phyloP scores from a whole-genome alignment of 768 basidiomycete genomes.

The Ramaria sp. region DNA sequence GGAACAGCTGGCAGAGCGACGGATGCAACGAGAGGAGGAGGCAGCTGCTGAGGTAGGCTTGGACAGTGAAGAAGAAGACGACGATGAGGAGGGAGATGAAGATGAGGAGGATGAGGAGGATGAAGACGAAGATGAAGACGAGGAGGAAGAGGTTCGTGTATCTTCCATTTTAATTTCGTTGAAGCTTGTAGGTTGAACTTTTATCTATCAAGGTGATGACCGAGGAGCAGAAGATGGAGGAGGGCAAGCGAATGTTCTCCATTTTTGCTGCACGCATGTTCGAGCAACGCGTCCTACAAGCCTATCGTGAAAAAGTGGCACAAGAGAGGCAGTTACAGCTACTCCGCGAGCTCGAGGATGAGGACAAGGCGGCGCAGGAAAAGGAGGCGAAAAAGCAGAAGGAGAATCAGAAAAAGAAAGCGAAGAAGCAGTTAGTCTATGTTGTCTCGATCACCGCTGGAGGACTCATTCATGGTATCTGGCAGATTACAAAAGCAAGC shows the following conservation, averaged over 20 bases:
- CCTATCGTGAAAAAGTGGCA: constrained; percentile 93
- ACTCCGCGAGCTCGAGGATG: constrained; percentile 89
- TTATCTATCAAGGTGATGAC: constrained; percentile 52
- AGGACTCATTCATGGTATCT: constrained; percentile 6
- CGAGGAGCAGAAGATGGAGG: constrained; percentile 97
- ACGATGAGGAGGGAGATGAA: constrained; percentile 47
- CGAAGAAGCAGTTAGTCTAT: constrained; percentile 75
- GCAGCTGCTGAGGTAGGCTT: constrained; percentile 42
- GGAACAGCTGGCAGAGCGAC: constrained; percentile 93
- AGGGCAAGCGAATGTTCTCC: constrained; percentile 98
- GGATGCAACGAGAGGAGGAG: constrained; percentile 84
- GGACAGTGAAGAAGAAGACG: constrained; percentile 47
- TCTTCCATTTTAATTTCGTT: constrained; percentile 1
- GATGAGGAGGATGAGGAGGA: constrained; percentile 57
- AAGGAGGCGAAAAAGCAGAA: constrained; percentile 87
- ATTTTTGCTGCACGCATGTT: constrained; percentile 99
- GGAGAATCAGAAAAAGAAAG: constrained; percentile 98
- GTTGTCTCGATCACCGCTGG: constrained; percentile 1
- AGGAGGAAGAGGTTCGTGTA: constrained; percentile 31
- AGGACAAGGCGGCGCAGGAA: constrained; percentile 79
- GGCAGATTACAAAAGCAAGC: constrained; percentile 80
- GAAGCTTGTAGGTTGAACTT: background rate
- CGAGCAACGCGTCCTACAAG: constrained; percentile 93
- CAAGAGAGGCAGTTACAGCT: constrained; percentile 92
- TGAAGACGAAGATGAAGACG: constrained; percentile 44